phyloP scores from a whole-genome alignment of 2,329 filamentous ascomycete species.

The Trichoderma sp. region DNA sequence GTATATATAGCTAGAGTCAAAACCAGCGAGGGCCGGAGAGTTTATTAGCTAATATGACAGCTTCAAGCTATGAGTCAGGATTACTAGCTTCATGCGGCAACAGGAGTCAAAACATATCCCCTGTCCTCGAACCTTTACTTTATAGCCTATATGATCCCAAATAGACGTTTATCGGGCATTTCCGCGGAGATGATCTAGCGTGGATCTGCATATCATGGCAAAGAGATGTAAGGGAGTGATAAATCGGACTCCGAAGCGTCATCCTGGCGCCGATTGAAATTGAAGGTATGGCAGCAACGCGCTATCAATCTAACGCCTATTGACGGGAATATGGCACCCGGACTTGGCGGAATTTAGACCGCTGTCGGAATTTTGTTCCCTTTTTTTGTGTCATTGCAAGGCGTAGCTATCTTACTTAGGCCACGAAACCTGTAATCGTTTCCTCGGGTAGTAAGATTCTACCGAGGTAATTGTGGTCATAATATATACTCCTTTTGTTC shows the following conservation, averaged over 20 bases:
- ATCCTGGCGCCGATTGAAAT: neutral
- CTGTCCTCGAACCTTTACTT: neutral
- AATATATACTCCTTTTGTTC: neutral
- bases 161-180: neutral
- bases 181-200: neutral
- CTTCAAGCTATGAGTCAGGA: conserved; percentile 1
- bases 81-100: neutral
- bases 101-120: neutral
- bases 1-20: conserved; percentile 4
- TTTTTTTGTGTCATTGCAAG: neutral
- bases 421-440: neutral
- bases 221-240: neutral
- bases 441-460: neutral
- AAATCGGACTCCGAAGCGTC: neutral
- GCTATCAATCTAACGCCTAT: neutral
- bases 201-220: neutral
- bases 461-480: neutral
- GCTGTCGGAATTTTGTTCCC: neutral
- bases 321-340: neutral
- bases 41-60: neutral
- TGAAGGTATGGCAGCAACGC: neutral
- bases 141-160: neutral
- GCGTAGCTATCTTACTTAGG: neutral
- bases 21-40: neutral
- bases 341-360: neutral